These are phyloP conservation scores for Staphylotrichum longicolle DNA, from an alignment of 495 filamentous ascomycete species.

Conservation along the genomic window DNA sequence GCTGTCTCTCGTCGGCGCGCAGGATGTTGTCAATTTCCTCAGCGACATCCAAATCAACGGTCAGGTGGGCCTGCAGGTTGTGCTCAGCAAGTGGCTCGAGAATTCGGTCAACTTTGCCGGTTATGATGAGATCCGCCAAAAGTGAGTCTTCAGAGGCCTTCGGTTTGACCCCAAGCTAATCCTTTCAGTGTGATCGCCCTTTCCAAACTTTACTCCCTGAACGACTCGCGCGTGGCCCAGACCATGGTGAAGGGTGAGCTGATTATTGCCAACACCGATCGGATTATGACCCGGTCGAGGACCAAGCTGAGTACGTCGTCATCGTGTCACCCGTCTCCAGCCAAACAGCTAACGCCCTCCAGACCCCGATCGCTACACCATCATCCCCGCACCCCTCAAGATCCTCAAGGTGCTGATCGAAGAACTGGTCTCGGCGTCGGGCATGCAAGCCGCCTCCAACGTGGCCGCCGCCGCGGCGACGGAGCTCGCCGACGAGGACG, in stretches of 20 bases:
- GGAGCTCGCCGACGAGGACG: conserved; percentile 48
- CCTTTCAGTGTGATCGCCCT: conserved; percentile 74
- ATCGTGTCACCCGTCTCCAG: neutral
- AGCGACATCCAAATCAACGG: conserved; percentile 73
- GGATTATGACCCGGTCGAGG: conserved; percentile 90
- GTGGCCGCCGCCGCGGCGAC: conserved; percentile 56
- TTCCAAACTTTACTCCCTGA: conserved; percentile 80
- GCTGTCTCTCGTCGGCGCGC: conserved; percentile 75
- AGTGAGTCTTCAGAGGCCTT: conserved; percentile 52
- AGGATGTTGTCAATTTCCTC: conserved; percentile 89
- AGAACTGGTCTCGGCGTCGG: conserved; percentile 70
- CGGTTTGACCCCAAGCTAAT: conserved; percentile 35
- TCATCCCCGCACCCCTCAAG: conserved; percentile 82
- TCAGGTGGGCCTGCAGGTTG: conserved; percentile 77
- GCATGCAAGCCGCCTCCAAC: conserved; percentile 37
- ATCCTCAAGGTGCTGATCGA: conserved; percentile 94
- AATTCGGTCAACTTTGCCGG: conserved; percentile 94
- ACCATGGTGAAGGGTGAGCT: conserved; percentile 90
- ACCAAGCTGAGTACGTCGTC: conserved; percentile 62
- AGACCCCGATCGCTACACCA: conserved; percentile 90
- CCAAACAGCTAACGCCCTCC: conserved; percentile 17
- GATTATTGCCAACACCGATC: conserved; percentile 72
- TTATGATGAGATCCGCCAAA: conserved; percentile 94
- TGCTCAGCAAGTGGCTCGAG: conserved; percentile 92
- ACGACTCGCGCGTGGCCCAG: conserved; percentile 74